A percentile compares a stretch with the other conserved stretches of the same genome.
phyloP scores from a whole-genome alignment of 495 filamentous ascomycete genomes.

The Aspergillus sparsus region DNA sequence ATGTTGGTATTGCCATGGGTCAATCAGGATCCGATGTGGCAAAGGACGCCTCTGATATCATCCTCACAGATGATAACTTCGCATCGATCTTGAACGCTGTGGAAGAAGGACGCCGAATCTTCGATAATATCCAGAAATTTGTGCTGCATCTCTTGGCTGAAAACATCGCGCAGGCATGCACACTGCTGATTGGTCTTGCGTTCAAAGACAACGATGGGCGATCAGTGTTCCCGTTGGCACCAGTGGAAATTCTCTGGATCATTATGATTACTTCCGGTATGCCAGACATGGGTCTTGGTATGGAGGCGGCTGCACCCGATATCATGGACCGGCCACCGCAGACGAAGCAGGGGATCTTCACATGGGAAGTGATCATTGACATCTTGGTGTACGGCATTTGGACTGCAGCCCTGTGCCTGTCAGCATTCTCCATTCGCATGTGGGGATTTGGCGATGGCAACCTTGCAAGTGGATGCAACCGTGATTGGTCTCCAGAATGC shows the following conservation, averaged over 20 bases:
- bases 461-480: conserved; percentile 64
- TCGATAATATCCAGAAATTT: conserved; percentile 80
- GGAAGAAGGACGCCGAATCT: conserved; percentile 70
- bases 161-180: conserved; percentile 70
- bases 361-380: conserved; percentile 65
- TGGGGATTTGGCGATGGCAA: conserved; percentile 67
- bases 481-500: conserved; percentile 54
- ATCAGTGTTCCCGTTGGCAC: conserved; percentile 71
- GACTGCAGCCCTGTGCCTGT: conserved; percentile 67
- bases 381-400: conserved; percentile 70
- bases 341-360: conserved; percentile 68
- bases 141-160: conserved; percentile 70
- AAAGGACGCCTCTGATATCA: conserved; percentile 80
- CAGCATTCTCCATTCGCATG: conserved; percentile 65
- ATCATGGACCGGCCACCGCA: conserved; percentile 69
- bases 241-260: conserved; percentile 76
- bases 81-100: conserved; percentile 75
- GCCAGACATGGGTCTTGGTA: conserved; percentile 74
- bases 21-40: conserved; percentile 79
- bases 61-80: conserved; percentile 83
- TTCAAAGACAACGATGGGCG: conserved; percentile 65
- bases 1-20: conserved; percentile 86
- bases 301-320: conserved; percentile 66
- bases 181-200: conserved; percentile 67
- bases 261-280: conserved; percentile 75